Evolutionary conservation across 2,329 filamentous ascomycete species (phyloP), one percentile per base, ranked within the genome.

Genomic region (Aspergillus pseudoterreus): DNA sequence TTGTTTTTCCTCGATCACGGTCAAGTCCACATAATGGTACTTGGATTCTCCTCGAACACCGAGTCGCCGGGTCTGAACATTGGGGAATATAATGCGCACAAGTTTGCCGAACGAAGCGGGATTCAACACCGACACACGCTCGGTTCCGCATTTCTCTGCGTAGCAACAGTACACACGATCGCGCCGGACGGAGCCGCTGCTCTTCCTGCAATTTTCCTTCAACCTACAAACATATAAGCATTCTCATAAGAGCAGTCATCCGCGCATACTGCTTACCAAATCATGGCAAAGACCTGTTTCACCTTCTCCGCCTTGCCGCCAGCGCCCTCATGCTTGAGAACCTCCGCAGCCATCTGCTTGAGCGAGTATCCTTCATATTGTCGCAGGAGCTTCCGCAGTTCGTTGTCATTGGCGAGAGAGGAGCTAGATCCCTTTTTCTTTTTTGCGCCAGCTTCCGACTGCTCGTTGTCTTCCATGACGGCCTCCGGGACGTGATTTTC

Each of bases 21-120:
- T 75, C 52, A 78, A 63, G 57, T 78, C 76, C 44, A 78, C 76
- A 54, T 99, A 99, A 71, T 99, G 94, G 70, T 99, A 99, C 69
- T 99, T 99, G 12, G 94, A 99, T 74, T 97, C 92, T 57, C 94
- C 94, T 48, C 94, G 85, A 43, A 97, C 92, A 56, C 94, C 94
- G 11, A 99, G 79, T 57, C 94, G 83, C 53, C 94, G 82, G 30
- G 94, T 99, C 72, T 95, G 92, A 19, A 99, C 86, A 39, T 92
- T 92, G 0, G 94, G 92, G 63, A 97, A 99, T 47, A 99, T 87
- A 36, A 99, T 92, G 30, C 94, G 85, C 32, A 99, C 94, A 41
- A 99, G 82, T 72, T 99, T 99, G 51, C 94, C 94, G 72, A 99
- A 99, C 24, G 92, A 97, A 9, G 94, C 94, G 39, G 94, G 94